These are phyloP conservation scores for Meyerozyma elateridarum DNA, from an alignment of 1,139 yeast genomes.

Conservation along the genomic window DNA sequence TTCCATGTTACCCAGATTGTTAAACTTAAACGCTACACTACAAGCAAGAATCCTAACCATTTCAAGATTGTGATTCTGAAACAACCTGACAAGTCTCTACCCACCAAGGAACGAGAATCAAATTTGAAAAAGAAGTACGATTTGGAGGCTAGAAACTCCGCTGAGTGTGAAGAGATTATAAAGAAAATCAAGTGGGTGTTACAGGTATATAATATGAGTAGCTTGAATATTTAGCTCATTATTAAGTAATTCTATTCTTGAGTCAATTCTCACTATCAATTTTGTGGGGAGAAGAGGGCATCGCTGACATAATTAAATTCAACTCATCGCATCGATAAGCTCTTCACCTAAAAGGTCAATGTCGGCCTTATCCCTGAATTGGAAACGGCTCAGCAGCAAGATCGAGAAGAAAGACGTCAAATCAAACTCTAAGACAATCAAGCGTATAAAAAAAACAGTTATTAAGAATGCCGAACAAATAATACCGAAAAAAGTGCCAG, in stretches of 20 bases:
- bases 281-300: too few relatives aligned
- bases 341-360: slow-evolving; percentile 8
- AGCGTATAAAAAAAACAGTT: neutral
- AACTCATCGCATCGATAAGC: slow-evolving; percentile 3
- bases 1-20: slow-evolving; percentile 80
- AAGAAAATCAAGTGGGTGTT: slow-evolving; percentile 53
- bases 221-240: slow-evolving; percentile 10
- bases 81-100: slow-evolving; percentile 43
- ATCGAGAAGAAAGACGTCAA: slow-evolving; percentile 10
- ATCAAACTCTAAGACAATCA: neutral
- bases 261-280: too few relatives aligned
- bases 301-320: neutral
- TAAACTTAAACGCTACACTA: slow-evolving; percentile 67
- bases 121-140: slow-evolving; percentile 69
- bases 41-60: slow-evolving; percentile 63
- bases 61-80: slow-evolving; percentile 81
- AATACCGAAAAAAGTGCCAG: neutral
- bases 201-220: slow-evolving; percentile 42
- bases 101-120: slow-evolving; percentile 18
- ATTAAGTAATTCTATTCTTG: too few relatives aligned
- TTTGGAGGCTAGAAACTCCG: slow-evolving; percentile 64
- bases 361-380: slow-evolving; percentile 29
- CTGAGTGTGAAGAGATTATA: slow-evolving; percentile 73
- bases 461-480: slow-evolving; percentile 4
- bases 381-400: slow-evolving; percentile 29